Conservation (phyloP, 192 early-diverging fungal species). For the Entomortierella chlamydospora region DNA sequence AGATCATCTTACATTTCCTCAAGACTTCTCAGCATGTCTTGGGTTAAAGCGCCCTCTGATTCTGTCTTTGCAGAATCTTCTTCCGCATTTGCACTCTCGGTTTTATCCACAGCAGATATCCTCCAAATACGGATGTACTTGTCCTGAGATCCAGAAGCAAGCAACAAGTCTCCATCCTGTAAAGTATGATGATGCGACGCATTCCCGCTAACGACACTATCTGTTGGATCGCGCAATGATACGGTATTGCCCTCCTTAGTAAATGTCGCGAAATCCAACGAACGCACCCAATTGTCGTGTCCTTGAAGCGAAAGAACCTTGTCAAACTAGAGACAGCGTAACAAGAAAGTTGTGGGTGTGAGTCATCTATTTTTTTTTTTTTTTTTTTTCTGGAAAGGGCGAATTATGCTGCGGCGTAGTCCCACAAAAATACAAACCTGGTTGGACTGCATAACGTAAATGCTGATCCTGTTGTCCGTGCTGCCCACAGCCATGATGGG, state of each 20-base stretch:
- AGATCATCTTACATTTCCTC: conserved; percentile 51
- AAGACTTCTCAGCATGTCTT: conserved; percentile 59
- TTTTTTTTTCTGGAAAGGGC: background rate
- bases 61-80: background rate
- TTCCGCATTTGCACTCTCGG: conserved; percentile 8
- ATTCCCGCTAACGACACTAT: background rate
- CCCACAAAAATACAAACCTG: conserved; percentile 27
- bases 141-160: conserved; percentile 93
- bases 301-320: conserved; percentile 78
- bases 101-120: conserved; percentile 58
- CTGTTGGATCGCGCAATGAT: too few species aligned
- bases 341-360: background rate
- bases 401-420: background rate
- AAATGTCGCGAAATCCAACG: conserved; percentile 78
- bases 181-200: conserved; percentile 63
- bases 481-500: conserved; percentile 84
- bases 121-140: conserved; percentile 94
- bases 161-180: conserved; percentile 80
- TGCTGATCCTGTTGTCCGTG: conserved; percentile 79
- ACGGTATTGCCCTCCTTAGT: conserved; percentile 49
- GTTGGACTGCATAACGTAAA: conserved; percentile 69
- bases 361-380: background rate
- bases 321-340: conserved; percentile 62
- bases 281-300: conserved; percentile 95
- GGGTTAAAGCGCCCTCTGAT: conserved; percentile 40